Evolutionary conservation across 306 rosid genomes (phyloP).

Genomic region (Dicorynia guianensis): DNA sequence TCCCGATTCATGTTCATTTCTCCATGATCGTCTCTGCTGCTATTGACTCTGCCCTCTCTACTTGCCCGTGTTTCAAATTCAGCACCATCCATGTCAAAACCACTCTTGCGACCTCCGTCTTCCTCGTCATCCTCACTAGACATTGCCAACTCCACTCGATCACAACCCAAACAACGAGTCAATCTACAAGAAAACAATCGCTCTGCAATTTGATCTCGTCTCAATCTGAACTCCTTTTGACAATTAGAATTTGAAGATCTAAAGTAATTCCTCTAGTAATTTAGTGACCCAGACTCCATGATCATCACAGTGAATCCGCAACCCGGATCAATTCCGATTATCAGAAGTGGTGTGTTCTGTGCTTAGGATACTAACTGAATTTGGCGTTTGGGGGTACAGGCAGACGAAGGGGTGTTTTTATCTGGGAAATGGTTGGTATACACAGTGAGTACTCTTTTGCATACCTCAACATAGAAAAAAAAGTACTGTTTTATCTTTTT

Average conservation of each 20-base stretch:
- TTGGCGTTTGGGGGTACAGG: too few relatives aligned
- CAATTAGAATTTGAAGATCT: conserved; percentile 72
- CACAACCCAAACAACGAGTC: conserved; percentile 77
- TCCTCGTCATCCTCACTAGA: conserved; percentile 42
- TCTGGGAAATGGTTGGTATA: too few relatives aligned
- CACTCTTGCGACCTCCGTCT: conserved; percentile 48
- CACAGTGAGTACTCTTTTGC: too few relatives aligned
- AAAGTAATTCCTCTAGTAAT: conserved; percentile 85
- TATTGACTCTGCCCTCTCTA: conserved; percentile 81
- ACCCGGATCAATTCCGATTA: conserved; percentile 29
- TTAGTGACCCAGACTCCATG: conserved; percentile 75
- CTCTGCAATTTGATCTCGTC: conserved; percentile 87
- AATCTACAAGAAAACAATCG: conserved; percentile 60
- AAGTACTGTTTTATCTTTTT: too few relatives aligned
- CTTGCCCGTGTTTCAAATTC: conserved; percentile 74
- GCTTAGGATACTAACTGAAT: too few relatives aligned
- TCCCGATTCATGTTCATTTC: conserved; percentile 56
- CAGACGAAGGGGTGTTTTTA: too few relatives aligned
- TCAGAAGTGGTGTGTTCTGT: too few relatives aligned
- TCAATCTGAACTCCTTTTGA: conserved; percentile 71
- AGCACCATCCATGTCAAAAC: conserved; percentile 46
- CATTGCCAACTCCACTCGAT: conserved; percentile 60
- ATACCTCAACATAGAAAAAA: too few relatives aligned
- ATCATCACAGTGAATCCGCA: conserved; percentile 34
- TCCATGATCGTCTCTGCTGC: conserved; percentile 54